phyloP scores from a whole-genome alignment of 192 early-diverging fungal species.

The Nowakowskiella sp. region DNA sequence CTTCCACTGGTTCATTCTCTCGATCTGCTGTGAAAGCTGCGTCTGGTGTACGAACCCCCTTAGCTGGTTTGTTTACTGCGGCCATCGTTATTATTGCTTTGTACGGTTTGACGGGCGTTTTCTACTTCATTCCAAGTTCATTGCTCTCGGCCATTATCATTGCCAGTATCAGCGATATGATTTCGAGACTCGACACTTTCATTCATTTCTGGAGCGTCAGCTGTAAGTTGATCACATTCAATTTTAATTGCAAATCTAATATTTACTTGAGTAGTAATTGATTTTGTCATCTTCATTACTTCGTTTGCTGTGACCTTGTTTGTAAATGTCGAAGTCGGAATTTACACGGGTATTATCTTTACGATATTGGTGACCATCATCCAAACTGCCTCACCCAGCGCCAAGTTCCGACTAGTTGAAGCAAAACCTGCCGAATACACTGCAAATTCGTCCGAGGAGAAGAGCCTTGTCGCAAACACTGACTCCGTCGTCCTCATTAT shows the following conservation, averaged over 20 bases:
- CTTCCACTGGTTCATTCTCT: constrained; percentile 89
- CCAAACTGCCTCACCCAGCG: constrained; percentile 69
- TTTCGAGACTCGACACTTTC: constrained; percentile 53
- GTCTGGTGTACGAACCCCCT: constrained; percentile 76
- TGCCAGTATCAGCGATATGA: constrained; percentile 72
- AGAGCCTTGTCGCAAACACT: not conserved
- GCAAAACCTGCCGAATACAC: too few relatives aligned
- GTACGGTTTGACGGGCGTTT: constrained; percentile 70
- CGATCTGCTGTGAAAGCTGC: constrained; percentile 85
- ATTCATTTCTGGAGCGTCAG: too few relatives aligned
- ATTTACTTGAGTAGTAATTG: too few relatives aligned
- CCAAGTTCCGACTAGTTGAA: too few relatives aligned
- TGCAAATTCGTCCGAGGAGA: constrained; percentile 6
- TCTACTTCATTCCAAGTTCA: constrained; percentile 83
- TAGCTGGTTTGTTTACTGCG: constrained; percentile 71
- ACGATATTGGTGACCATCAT: constrained; percentile 72
- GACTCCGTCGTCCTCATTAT: not conserved
- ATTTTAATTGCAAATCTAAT: constrained; percentile 50
- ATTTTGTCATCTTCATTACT: constrained; percentile 42
- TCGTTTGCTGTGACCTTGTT: constrained; percentile 55
- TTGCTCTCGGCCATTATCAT: constrained; percentile 77
- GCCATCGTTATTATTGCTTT: constrained; percentile 74
- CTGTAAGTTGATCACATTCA: too few relatives aligned
- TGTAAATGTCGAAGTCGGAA: constrained; percentile 65
- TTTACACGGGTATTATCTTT: constrained; percentile 67